These are phyloP conservation scores for Silybum marianum DNA, from an alignment of 129 eudicot species.

Conservation along the genomic window DNA sequence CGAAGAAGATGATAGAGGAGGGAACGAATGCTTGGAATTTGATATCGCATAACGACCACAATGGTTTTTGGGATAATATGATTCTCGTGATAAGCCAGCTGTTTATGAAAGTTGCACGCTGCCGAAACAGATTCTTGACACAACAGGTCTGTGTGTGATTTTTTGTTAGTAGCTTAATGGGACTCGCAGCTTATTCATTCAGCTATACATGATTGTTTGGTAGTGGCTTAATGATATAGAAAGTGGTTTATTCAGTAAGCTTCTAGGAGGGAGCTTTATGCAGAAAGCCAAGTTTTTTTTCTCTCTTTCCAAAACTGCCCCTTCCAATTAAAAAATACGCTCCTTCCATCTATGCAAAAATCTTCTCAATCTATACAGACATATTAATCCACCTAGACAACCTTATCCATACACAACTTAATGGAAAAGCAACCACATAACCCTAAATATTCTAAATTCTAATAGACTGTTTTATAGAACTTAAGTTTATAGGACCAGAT, in stretches of 20 bases:
- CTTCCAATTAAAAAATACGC: neutral
- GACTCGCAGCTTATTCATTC: neutral
- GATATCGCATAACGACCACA: slow-evolving; percentile 49
- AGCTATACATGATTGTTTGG: neutral
- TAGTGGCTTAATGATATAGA: no score
- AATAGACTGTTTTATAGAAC: neutral
- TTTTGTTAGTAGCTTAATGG: neutral
- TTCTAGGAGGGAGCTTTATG: neutral
- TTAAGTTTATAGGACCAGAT: neutral
- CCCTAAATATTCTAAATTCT: no score
- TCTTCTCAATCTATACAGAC: neutral
- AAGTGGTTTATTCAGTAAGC: neutral
- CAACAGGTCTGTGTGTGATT: slow-evolving; percentile 54
- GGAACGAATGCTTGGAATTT: slow-evolving; percentile 78
- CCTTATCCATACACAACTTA: no score
- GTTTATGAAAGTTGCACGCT: slow-evolving; percentile 60
- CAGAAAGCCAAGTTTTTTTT: neutral
- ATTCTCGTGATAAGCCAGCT: slow-evolving; percentile 55
- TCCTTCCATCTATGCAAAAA: neutral
- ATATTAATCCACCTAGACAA: neutral
- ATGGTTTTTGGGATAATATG: slow-evolving; percentile 74
- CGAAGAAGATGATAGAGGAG: slow-evolving; percentile 81
- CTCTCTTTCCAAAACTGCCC: neutral
- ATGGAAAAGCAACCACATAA: neutral
- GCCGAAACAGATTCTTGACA: slow-evolving; percentile 60